These are phyloP conservation scores for Calendula officinalis DNA, from an alignment of 129 eudicot genomes.

Conservation along the genomic window DNA sequence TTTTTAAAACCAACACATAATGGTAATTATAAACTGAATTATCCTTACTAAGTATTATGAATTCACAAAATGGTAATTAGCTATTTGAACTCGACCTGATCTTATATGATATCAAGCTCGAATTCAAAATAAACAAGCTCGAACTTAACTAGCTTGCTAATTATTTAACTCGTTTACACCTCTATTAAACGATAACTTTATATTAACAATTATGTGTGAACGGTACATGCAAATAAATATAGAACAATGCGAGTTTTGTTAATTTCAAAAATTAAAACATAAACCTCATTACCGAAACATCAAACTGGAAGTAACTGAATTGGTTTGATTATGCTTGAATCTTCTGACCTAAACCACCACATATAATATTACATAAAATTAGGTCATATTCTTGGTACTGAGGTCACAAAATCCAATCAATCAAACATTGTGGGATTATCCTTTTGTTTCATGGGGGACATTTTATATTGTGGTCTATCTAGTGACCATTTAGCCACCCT, in stretches of 20 bases:
- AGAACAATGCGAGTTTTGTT: not conserved
- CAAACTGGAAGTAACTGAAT: not conserved
- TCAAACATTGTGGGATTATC: constrained; percentile 21
- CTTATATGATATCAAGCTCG: no score
- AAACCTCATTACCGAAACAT: not conserved
- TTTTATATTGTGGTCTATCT: constrained; percentile 28
- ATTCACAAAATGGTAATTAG: no score
- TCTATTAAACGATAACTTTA: not conserved
- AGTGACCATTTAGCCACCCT: constrained; percentile 33
- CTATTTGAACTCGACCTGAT: no score
- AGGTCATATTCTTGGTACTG: constrained; percentile 34
- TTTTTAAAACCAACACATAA: no score
- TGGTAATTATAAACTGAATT: no score
- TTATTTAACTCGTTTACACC: no score
- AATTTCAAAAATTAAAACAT: not conserved
- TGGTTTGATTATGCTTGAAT: not conserved
- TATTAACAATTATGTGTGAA: not conserved
- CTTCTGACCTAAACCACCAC: constrained; percentile 6
- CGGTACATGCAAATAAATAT: no score
- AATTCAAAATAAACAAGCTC: no score
- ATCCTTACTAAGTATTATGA: no score
- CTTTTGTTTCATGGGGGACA: constrained; percentile 21
- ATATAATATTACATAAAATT: constrained; percentile 22
- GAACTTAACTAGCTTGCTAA: no score
- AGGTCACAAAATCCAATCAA: constrained; percentile 27